These are phyloP conservation scores for Spergularia azorica DNA, from an alignment of 179 eudicot genomes.

Conservation along the genomic window DNA sequence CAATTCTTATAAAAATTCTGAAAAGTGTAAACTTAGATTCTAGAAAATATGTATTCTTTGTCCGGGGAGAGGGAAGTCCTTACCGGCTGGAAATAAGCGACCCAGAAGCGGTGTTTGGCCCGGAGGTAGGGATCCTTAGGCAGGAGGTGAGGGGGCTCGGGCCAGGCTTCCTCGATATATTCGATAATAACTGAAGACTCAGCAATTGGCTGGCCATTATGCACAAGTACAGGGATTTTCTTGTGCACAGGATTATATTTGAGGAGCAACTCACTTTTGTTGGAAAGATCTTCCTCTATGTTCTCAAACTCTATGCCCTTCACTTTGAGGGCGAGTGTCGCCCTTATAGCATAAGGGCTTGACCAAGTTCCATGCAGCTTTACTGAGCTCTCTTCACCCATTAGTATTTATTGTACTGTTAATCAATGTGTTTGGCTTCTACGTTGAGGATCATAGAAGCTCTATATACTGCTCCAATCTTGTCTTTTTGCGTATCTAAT, in stretches of 20 bases:
- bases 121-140: conserved; percentile 30
- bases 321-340: conserved; percentile 16
- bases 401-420: too few relatives aligned
- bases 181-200: conserved; percentile 31
- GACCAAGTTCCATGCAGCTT: conserved; percentile 14
- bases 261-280: conserved; percentile 25
- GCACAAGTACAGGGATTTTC: conserved; percentile 36
- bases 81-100: conserved; percentile 21
- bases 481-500: too few relatives aligned
- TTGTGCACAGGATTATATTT: conserved; percentile 34
- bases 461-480: too few relatives aligned
- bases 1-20: not conserved
- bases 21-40: not conserved
- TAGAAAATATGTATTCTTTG: not conserved
- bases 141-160: conserved; percentile 22
- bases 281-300: conserved; percentile 28
- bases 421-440: too few relatives aligned
- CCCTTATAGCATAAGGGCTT: conserved; percentile 15
- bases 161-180: conserved; percentile 32
- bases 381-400: not conserved
- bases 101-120: conserved; percentile 32
- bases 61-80: not conserved
- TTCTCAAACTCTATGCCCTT: conserved; percentile 30
- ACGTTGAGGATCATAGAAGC: too few relatives aligned
- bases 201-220: conserved; percentile 18